Percentiles rank a stretch among this genome's conserved stretches.
phyloP scores from a whole-genome alignment of 2,329 filamentous ascomycete genomes.

The Pestalotiopsis sp. region DNA sequence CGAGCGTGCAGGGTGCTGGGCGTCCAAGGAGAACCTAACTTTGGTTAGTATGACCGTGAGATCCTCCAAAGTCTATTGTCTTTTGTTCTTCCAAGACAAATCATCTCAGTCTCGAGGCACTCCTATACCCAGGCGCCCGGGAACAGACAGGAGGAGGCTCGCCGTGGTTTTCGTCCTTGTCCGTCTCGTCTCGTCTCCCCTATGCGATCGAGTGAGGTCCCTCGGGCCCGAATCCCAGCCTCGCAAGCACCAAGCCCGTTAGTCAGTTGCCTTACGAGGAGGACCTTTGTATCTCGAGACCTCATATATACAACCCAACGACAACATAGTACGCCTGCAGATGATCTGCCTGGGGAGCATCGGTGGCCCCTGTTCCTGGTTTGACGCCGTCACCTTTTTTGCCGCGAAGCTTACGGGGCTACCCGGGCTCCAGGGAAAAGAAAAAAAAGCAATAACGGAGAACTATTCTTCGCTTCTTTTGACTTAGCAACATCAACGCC shows the following conservation, averaged over 20 bases:
- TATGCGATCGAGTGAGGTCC: not conserved
- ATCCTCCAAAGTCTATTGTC: not conserved
- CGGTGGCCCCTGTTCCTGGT: conserved; percentile 7
- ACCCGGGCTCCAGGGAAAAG: conserved; percentile 17
- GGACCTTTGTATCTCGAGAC: not conserved
- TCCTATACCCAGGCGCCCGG: not conserved
- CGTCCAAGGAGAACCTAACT: not conserved
- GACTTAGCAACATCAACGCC: conserved; percentile 13
- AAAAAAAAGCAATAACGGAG: conserved; percentile 18
- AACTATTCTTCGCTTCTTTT: conserved; percentile 15
- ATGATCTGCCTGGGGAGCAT: not conserved
- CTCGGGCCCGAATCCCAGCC: not conserved
- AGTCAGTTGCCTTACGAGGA: not conserved
- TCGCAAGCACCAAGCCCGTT: not conserved
- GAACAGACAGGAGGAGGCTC: not conserved
- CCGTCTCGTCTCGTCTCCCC: not conserved
- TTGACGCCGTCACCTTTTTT: conserved; percentile 12
- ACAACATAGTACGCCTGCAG: conserved; percentile 1
- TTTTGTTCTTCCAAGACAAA: conserved; percentile 3
- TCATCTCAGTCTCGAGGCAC: not conserved
- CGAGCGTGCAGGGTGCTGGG: conserved; percentile 11
- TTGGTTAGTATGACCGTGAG: not conserved
- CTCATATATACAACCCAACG: not conserved
- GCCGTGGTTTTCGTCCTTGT: not conserved
- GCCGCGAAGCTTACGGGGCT: conserved; percentile 17